These are phyloP conservation scores for Aspergillus carlsbadensis DNA, from an alignment of 495 filamentous ascomycete species.

Conservation along the genomic window DNA sequence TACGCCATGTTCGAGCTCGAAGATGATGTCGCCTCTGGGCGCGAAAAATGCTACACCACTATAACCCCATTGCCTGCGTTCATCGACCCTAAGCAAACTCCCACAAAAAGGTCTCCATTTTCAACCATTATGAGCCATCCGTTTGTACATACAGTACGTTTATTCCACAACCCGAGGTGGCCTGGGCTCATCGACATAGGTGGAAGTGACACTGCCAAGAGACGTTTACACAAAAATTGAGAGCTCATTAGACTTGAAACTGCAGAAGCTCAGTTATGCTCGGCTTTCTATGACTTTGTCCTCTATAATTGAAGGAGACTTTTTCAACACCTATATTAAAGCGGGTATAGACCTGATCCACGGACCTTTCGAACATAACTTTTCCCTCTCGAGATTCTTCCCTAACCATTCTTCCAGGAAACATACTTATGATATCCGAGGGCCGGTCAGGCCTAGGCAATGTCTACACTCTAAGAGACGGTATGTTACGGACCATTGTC, in stretches of 20 bases:
- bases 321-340: constrained; percentile 87
- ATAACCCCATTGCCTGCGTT: constrained; percentile 60
- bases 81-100: constrained; percentile 67
- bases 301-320: constrained; percentile 69
- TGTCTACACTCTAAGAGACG: constrained; percentile 70
- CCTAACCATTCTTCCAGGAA: constrained; percentile 51
- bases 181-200: too few species aligned
- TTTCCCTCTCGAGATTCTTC: not conserved
- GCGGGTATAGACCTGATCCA: constrained; percentile 52
- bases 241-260: constrained; percentile 46
- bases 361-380: too few species aligned
- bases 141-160: constrained; percentile 72
- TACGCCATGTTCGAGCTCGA: constrained; percentile 57
- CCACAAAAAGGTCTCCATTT: constrained; percentile 73
- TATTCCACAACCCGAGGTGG: not conserved
- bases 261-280: constrained; percentile 54
- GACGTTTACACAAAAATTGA: constrained; percentile 60
- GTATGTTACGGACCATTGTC: too few species aligned
- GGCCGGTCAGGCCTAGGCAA: constrained; percentile 78
- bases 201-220: constrained; percentile 73
- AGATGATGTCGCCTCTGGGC: constrained; percentile 51
- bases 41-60: constrained; percentile 73
- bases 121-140: constrained; percentile 62
- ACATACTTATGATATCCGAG: constrained; percentile 88
- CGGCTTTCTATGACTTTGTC: constrained; percentile 73